phyloP scores from a whole-genome alignment of 192 early-diverging fungal species.

The Martensiomyces pterosporus region DNA sequence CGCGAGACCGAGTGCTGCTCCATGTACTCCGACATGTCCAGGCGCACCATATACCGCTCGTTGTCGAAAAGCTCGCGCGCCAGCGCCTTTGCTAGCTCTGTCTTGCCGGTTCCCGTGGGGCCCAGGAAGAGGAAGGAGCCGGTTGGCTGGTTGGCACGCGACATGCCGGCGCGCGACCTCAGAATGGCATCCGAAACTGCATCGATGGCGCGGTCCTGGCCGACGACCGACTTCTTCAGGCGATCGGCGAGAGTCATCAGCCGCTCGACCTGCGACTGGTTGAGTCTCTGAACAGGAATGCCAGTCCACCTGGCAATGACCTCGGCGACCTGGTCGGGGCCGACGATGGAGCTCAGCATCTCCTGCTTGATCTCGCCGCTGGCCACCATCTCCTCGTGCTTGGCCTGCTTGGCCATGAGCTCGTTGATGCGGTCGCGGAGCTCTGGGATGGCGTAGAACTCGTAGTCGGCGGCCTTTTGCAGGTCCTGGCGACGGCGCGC shows the following conservation, averaged over 20 bases:
- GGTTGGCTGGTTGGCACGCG: conserved; percentile 72
- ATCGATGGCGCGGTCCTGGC: conserved; percentile 86
- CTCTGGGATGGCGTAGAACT: conserved; percentile 93
- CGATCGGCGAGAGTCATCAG: conserved; percentile 71
- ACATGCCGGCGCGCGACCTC: conserved; percentile 85
- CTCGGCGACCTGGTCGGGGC: conserved; percentile 89
- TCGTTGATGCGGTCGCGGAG: conserved; percentile 68
- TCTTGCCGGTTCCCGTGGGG: conserved; percentile 95
- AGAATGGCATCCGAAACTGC: conserved; percentile 90
- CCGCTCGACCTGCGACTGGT: conserved; percentile 81
- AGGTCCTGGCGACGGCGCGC: conserved; percentile 83
- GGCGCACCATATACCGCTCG: conserved; percentile 88
- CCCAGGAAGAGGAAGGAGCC: conserved; percentile 96
- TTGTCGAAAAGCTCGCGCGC: conserved; percentile 93
- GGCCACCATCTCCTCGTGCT: conserved; percentile 59
- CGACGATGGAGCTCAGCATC: conserved; percentile 82
- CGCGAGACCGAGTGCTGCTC: conserved; percentile 82
- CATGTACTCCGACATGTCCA: conserved; percentile 99
- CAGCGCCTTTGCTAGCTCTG: conserved; percentile 72
- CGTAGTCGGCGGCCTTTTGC: conserved; percentile 84
- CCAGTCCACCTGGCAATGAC: conserved; percentile 96
- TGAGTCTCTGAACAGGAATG: conserved; percentile 87
- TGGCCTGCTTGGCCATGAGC: conserved; percentile 63
- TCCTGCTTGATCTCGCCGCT: conserved; percentile 48
- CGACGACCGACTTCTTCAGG: conserved; percentile 84